Evolutionary conservation across 306 rosid species (phyloP), one percentile per base, ranked within the genome.

Genomic region (Aeschynomene evenia): DNA sequence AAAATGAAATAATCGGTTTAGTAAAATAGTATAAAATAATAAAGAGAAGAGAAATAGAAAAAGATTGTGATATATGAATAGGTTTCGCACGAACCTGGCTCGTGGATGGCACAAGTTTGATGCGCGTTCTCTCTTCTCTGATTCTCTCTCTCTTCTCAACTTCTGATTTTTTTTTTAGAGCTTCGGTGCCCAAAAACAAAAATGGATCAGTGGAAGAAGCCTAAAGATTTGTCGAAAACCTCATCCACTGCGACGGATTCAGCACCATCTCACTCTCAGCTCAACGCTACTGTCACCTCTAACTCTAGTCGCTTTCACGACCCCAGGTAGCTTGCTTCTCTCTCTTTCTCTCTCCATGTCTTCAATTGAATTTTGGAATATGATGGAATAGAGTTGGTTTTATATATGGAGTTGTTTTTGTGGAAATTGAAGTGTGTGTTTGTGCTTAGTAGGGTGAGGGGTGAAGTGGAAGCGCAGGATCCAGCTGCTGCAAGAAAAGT

Each of bases 401-500:
- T 28, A 28, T 28, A 3, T 28, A 40, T 40, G 37, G 37, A 7
- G 37, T 6, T 5, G 37, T 40, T 4, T 40, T 40, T 6, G n/a
- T n/a, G n/a, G n/a, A 12, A 40, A 4, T 39, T 39, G 45, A 39
- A 39, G 45, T 2, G n/a, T 11, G 3, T 39, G 7, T 2, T 1
- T 11, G n/a, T 13, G 1, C 3, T 62, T 63, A 54, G 28, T 63
- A 90, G 91, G 78, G 81, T 86, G 77, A 80, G 76, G 74, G 61
- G 50, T 61, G 91, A 82, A 69, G 74, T n/a, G 36, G 94, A 82
- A 68, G 68, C 26, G 36, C 68, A 85, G 65, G 94, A 86, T 82
- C 83, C 94, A n/a, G 40, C 72, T 63, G 79, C 80, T 20, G 85
- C 88, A 9, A 83, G 90, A 42, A 94, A 87, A 70, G 83, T 85